Base-by-base conservation (phyloP, 306 rosid genomes). In the Prunus campanulata region DNA sequence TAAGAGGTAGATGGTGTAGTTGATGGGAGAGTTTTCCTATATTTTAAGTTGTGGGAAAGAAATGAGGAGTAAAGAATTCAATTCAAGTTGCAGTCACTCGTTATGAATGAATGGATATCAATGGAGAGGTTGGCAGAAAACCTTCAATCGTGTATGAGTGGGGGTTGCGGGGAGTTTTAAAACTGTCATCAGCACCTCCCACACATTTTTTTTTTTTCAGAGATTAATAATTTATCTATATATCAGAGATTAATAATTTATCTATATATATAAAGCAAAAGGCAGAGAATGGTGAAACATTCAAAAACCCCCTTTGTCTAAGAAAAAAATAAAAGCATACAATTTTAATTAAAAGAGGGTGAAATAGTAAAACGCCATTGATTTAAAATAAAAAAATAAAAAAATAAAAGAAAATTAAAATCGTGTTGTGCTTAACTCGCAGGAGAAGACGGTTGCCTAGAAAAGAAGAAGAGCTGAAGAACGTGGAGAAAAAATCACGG, bases 111-210 rank as follows among this genome's bases (percentile, higher is more conserved):
- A 27, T 15, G 74, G 25, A 68, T 15, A 22, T 51, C 9, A 68
- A 69, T 69, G 74, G 46, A 24, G 54, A 24, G 54, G 15, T 22
- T 48, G 59, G 73, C 42, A 69, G 20, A 10, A 69, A 48, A 15
- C 19, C 16, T 50, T 49, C 60, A 27, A 69, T 20, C 60, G 74
- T 69, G 73, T 8, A 27, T 15, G 60, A 69, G 72, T 46, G 56
- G 73, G 73, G 44, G 44, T 39, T 52, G 25, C 24, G 57, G 22
- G 67, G 20, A 62, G 44, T 69, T 69, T 48, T 69, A 49, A 69
- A 70, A 49, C 74, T 70, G 74, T 70, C 39, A 52, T 70, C 39
- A 52, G 3, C 11, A 29, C 44, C 39, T 18, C 15, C 27, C 61
- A 50, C 61, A 29, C 25, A 24, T 24, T 15, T 50, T 70, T 67